Percentiles rank a stretch among this genome's conserved stretches.
Conservation (phyloP, 2,329 filamentous ascomycete species). For the Fusarium palustre region DNA sequence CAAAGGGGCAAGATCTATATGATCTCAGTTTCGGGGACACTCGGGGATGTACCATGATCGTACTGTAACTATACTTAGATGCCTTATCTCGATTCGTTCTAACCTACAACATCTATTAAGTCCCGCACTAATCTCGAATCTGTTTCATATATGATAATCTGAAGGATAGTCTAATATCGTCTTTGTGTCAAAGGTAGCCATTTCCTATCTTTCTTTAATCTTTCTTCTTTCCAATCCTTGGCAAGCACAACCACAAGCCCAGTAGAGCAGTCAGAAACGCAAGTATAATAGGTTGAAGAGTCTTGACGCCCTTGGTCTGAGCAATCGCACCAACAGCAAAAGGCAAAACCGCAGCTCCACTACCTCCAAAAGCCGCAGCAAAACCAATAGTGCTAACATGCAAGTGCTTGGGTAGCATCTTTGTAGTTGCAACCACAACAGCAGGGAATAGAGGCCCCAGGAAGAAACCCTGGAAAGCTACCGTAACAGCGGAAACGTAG, state of each 20-base stretch:
- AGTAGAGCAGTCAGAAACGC: conserved; percentile 60
- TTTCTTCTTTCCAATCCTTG: conserved; percentile 55
- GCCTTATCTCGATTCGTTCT: neutral
- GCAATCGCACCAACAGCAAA: conserved; percentile 76
- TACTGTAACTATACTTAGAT: no score
- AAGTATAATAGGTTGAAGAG: conserved; percentile 68
- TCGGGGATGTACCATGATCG: no score
- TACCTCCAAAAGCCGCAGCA: conserved; percentile 78
- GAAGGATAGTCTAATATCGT: neutral
- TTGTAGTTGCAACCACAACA: conserved; percentile 76
- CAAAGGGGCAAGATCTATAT: no score
- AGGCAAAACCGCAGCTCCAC: conserved; percentile 75
- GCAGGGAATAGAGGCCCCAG: conserved; percentile 82
- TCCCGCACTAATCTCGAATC: neutral
- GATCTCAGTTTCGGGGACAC: rapidly evolving
- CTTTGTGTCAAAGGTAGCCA: neutral
- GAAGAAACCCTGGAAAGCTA: conserved; percentile 81
- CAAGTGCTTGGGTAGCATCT: conserved; percentile 75
- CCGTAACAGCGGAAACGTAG: conserved; percentile 77
- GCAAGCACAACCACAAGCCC: conserved; percentile 60
- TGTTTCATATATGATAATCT: neutral
- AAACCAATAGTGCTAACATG: conserved; percentile 84
- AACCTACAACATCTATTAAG: neutral
- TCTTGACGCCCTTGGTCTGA: conserved; percentile 64
- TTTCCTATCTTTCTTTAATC: conserved; percentile 43